Evolutionary conservation across 306 rosid species (phyloP), one percentile per base, ranked within the genome.

Genomic region (Begonia fuchsioides): DNA sequence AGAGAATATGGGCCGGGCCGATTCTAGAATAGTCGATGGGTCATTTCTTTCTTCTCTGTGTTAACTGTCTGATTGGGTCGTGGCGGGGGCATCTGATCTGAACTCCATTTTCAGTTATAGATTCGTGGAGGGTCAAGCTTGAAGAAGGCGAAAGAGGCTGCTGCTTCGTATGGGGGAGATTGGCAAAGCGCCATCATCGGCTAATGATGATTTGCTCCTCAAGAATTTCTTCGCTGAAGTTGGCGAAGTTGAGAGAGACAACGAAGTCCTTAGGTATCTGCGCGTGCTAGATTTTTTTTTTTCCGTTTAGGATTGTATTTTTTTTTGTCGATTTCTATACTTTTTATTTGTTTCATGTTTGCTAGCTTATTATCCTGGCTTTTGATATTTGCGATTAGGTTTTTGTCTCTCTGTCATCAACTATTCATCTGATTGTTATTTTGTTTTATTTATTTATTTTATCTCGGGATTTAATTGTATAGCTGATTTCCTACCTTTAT

Each of bases 241-340:
- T 54, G 75, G 98, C 82, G 95, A 85, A 81, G 98, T 85, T 18
- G 94, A 82, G 76, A 75, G 98, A 65, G 98, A 90, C 65, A 85
- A 90, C 76, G 93, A 90, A 73, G 98, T 82, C 66, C 10, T 49
- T 52, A 82, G 98, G 95, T 73, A 5, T 72, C 2, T 50, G 49
- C 54, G 38, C 55, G 39, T 65, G 16, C 11, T 61, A 6, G 55
- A 12, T 3, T 12, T 47, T 3, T 12, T 47, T 3, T 20, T 38
- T 2, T 12, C 8, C 16, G 44, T 40, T 26, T 7, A 6, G 32
- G 13, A 49, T 1, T 57, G 13, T 45, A 13, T 49, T 47, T 50
- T 10, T 51, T 18, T 57, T 38, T 15, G 20, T 49, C n/a, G n/a
- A n/a, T n/a, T n/a, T n/a, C n/a, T n/a, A n/a, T n/a, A n/a, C n/a